Base-by-base conservation (phyloP, 768 basidiomycete species). In the Rhodotorula taiwanensis region DNA sequence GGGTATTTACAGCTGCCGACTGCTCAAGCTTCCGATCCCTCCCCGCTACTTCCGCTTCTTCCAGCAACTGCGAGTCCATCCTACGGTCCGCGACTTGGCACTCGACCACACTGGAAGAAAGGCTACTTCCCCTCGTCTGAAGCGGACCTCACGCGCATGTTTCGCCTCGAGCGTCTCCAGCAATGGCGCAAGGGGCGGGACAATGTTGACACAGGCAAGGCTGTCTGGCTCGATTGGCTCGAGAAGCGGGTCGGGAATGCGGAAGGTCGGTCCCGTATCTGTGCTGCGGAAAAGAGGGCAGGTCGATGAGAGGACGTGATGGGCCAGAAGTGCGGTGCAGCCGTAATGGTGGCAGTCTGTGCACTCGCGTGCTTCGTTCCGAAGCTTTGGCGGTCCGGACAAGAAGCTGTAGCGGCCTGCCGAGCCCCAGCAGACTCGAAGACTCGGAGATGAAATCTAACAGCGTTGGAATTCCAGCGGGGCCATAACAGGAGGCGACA, bases 41-140 rank as follows among this genome's bases (percentile, higher is more conserved):
- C 1, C 55, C 3, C 55, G 55, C n/a, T 56, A 47, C 47, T 47
- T 18, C 34, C 4, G 7, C 45, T 56, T 56, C 45, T 20, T 27
- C 33, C 11, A 34, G 1, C 16, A n/a, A 2, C 45, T 39, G 34
- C 45, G 55, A 56, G 25, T 2, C 33, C n/a, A 44, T 56, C 45
- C 25, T 56, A 27, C 55, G n/a, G 45, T 33, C 4, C 52, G 9
- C 15, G 14, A n/a, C 20, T 23, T 5, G 6, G 23, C n/a, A 25
- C 23, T 1, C 23, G 55, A 1, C 55, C 55, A 15, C 55, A 56
- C 55, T 56, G 55, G 55, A 34, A 16, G 43, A 56, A 56, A 36
- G 33, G 44, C 18, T 33, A 47, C 34, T 48, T 56, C 34, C 55
- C 55, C 1, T 36, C 45, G 30, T 39, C 33, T 11, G 45, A 33